phyloP scores from a whole-genome alignment of 805 yeast genomes.

The Suhomyces canberraensis region DNA sequence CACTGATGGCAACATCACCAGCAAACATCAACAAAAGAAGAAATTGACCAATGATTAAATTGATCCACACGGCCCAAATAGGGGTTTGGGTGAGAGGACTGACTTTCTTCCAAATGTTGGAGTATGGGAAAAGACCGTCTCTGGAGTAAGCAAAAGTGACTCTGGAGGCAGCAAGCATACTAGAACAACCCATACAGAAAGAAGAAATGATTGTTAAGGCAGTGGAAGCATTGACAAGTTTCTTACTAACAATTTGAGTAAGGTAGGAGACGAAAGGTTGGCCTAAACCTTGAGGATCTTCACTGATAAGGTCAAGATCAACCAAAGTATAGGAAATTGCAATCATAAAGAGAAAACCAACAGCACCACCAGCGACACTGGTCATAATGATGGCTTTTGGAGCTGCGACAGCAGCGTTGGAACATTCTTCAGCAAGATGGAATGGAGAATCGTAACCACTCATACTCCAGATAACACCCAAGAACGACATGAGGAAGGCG shows the following conservation, averaged over 20 bases:
- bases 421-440: slow-evolving; percentile 70
- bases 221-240: slow-evolving; percentile 42
- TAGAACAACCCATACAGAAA: slow-evolving; percentile 52
- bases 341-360: slow-evolving; percentile 57
- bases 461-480: slow-evolving; percentile 71
- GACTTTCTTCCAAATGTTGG: slow-evolving; percentile 48
- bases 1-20: slow-evolving; percentile 63
- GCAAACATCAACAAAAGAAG: slow-evolving; percentile 57
- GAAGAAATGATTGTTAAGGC: slow-evolving; percentile 39
- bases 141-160: slow-evolving; percentile 67
- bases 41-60: slow-evolving; percentile 52
- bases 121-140: slow-evolving; percentile 63
- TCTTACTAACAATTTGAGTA: slow-evolving; percentile 44
- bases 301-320: slow-evolving; percentile 44
- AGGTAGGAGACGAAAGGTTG: slow-evolving; percentile 60
- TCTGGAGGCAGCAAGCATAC: slow-evolving; percentile 65
- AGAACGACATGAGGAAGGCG: slow-evolving; percentile 52
- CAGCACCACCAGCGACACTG: slow-evolving; percentile 49
- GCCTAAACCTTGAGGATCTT: slow-evolving; percentile 47
- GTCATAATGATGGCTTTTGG: slow-evolving; percentile 68
- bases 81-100: slow-evolving; percentile 57
- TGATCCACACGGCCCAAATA: slow-evolving; percentile 60
- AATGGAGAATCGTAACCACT: slow-evolving; percentile 74
- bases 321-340: slow-evolving; percentile 62
- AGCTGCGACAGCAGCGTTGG: slow-evolving; percentile 60